Conservation (phyloP, 345 rosid genomes). For the Murraya koenigii region DNA sequence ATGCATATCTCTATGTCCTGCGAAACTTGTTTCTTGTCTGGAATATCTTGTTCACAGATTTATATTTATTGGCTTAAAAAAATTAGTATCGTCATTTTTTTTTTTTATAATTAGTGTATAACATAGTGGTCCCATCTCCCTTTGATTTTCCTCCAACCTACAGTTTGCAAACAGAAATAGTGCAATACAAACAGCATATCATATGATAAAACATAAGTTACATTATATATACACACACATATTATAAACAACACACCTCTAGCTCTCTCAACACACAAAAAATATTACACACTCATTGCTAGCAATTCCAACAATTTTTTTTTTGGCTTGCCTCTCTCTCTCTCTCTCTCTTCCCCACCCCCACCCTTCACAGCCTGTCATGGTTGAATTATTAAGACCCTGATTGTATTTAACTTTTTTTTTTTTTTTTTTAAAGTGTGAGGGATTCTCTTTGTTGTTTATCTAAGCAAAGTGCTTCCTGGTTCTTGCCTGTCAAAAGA, state of each 20-base stretch:
- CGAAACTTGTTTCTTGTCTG: constrained; percentile 29
- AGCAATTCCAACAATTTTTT: constrained; percentile 33
- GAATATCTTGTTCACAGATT: constrained; percentile 41
- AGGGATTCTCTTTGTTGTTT: constrained; percentile 39
- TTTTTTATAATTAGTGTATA: constrained; percentile 5
- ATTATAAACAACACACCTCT: constrained; percentile 8
- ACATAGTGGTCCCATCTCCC: constrained; percentile 5
- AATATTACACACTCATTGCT: constrained; percentile 19
- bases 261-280: constrained; percentile 12
- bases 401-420: constrained; percentile 17
- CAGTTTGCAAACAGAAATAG: constrained; percentile 22
- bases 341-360: constrained; percentile 33
- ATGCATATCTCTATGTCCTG: constrained; percentile 12
- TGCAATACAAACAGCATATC: constrained; percentile 4
- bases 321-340: constrained; percentile 30
- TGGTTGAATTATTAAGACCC: constrained; percentile 47
- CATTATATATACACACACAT: neutral
- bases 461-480: constrained; percentile 31
- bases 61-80: constrained; percentile 18
- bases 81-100: constrained; percentile 18
- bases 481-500: constrained; percentile 25
- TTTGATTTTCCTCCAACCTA: constrained; percentile 21
- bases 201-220: constrained; percentile 6
- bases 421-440: constrained; percentile 12
- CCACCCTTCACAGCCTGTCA: constrained; percentile 79